These are phyloP conservation scores for Podaxis sp. DNA, from an alignment of 768 basidiomycete genomes.

Conservation along the genomic window DNA sequence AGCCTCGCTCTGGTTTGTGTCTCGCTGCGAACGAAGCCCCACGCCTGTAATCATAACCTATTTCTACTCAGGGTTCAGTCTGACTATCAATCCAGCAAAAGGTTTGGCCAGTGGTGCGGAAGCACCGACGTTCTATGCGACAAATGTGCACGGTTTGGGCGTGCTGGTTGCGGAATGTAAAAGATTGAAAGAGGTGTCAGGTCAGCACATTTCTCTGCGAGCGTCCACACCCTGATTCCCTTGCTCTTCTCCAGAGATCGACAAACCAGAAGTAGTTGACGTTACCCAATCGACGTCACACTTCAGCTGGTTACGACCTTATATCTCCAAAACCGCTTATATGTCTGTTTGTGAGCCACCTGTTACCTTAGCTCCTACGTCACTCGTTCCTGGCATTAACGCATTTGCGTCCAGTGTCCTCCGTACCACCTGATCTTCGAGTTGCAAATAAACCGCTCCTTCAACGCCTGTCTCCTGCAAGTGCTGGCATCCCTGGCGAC, in stretches of 20 bases:
- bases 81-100: conserved; percentile 52
- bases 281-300: conserved; percentile 31
- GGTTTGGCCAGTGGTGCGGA: conserved; percentile 24
- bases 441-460: conserved; percentile 45
- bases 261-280: conserved; percentile 23
- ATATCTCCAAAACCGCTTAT: conserved; percentile 31
- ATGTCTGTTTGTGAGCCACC: conserved; percentile 29
- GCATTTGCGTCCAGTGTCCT: conserved; percentile 32
- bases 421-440: conserved; percentile 57
- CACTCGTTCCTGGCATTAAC: neutral
- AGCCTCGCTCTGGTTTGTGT: conserved; percentile 42
- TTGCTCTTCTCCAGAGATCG: conserved; percentile 20
- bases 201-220: conserved; percentile 30
- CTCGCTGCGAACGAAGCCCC: conserved; percentile 2
- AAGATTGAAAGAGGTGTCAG: conserved; percentile 49
- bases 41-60: conserved; percentile 2
- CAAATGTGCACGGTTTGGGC: conserved; percentile 47
- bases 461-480: conserved; percentile 54
- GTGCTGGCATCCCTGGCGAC: conserved; percentile 63
- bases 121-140: conserved; percentile 45
- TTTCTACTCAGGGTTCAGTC: conserved; percentile 42
- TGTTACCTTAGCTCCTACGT: too few species aligned
- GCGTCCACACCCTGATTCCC: neutral
- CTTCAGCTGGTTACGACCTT: conserved; percentile 49
- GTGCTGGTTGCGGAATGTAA: conserved; percentile 55